A percentile compares a stretch with the other conserved stretches of the same genome.
These are phyloP conservation scores for Boletus calvinii DNA, from an alignment of 1,284 basidiomycete genomes.

Conservation along the genomic window DNA sequence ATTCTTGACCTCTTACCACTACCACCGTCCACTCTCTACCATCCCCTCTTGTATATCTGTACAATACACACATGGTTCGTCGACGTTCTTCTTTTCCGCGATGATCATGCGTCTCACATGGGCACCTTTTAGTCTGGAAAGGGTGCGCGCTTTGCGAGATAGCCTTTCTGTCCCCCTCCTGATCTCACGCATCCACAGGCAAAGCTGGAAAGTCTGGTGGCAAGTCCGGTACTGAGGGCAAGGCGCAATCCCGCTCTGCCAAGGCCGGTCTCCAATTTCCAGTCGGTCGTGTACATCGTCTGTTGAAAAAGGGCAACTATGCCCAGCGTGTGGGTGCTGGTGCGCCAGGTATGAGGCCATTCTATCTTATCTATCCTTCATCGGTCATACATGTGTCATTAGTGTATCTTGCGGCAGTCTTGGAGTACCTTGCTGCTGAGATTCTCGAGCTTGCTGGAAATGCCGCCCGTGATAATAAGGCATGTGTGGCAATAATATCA, in stretches of 20 bases:
- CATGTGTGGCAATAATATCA: constrained; percentile 1
- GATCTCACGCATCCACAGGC: constrained; percentile 31
- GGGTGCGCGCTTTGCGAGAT: constrained; percentile 33
- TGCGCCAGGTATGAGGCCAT: constrained; percentile 63
- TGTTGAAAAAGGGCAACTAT: constrained; percentile 84
- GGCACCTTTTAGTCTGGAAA: constrained; percentile 45
- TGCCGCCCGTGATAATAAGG: constrained; percentile 79
- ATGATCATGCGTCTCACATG: constrained; percentile 11
- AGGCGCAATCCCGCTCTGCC: constrained; percentile 75
- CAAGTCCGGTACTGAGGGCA: constrained; percentile 53
- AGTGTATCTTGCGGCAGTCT: constrained; percentile 80
- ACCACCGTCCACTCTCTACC: constrained; percentile 32
- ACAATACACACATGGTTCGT: constrained; percentile 40
- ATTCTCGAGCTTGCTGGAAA: constrained; percentile 90
- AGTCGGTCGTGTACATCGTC: constrained; percentile 91
- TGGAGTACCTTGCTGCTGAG: constrained; percentile 86
- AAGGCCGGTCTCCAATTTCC: constrained; percentile 78
- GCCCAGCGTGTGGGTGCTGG: constrained; percentile 78
- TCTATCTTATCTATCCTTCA: not conserved
- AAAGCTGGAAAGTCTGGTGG: constrained; percentile 65
- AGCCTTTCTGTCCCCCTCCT: constrained; percentile 5
- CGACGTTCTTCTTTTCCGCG: not conserved
- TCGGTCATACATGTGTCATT: not conserved
- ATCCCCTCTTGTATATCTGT: constrained; percentile 23
- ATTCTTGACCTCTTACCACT: constrained; percentile 44